These are phyloP conservation scores for Aspergillus fructus DNA, from an alignment of 2,329 filamentous ascomycete genomes.

Conservation along the genomic window DNA sequence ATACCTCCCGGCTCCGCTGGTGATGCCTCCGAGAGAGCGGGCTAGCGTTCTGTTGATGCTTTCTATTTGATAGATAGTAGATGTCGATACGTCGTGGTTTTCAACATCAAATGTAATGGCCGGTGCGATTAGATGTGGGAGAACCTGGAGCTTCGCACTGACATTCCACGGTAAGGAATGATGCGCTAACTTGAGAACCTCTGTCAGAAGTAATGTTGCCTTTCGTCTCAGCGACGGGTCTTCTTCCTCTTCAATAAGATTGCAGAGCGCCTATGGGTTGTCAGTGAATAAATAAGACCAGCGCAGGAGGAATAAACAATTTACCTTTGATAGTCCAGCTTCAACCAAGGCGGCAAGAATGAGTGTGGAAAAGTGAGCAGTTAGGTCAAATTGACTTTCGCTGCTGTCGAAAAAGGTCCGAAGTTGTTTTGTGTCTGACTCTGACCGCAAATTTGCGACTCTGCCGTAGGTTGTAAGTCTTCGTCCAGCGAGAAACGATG, in stretches of 20 bases:
- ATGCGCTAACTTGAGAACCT: slow-evolving; percentile 85
- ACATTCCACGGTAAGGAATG: slow-evolving; percentile 77
- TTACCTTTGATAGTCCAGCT: slow-evolving; percentile 66
- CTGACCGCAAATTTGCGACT: slow-evolving; percentile 76
- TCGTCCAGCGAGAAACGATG: slow-evolving; percentile 88
- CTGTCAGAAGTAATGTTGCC: slow-evolving; percentile 84
- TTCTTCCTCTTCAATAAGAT: slow-evolving; percentile 50
- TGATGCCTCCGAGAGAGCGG: slow-evolving; percentile 60
- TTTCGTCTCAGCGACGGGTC: slow-evolving; percentile 71
- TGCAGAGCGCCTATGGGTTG: slow-evolving; percentile 43
- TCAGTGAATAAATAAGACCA: slow-evolving; percentile 18
- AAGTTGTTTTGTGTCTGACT: slow-evolving; percentile 54
- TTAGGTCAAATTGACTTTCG: slow-evolving; percentile 66
- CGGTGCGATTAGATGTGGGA: slow-evolving; percentile 79
- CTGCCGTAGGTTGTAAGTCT: slow-evolving; percentile 95
- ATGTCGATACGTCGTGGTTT: slow-evolving; percentile 75
- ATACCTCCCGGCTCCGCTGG: slow-evolving; percentile 40
- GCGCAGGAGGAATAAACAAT: slow-evolving; percentile 23
- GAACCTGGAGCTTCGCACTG: slow-evolving; percentile 80
- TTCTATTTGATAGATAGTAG: slow-evolving; percentile 96
- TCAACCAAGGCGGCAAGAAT: slow-evolving; percentile 82
- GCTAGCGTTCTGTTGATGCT: slow-evolving; percentile 93
- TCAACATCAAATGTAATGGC: slow-evolving; percentile 71
- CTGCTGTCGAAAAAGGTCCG: slow-evolving; percentile 64
- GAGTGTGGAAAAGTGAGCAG: slow-evolving; percentile 91